Percentiles rank a stretch among this genome's conserved stretches.
Evolutionary conservation across 495 filamentous ascomycete genomes (phyloP).

Genomic region (Amphirosellinia nigrospora): DNA sequence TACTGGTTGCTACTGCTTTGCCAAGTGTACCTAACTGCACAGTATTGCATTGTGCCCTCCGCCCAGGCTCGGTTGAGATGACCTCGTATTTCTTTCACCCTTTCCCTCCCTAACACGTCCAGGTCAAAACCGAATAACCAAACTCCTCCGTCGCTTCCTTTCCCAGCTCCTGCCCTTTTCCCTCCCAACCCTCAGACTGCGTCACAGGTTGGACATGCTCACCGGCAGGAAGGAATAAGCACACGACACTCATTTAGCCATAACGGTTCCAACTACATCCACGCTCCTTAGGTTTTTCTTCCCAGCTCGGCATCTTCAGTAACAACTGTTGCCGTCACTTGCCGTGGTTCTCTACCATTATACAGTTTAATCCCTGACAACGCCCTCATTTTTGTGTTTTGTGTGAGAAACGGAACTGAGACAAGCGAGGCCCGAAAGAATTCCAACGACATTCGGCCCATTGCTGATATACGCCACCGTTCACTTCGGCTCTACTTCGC

Average conservation of each 20-base stretch:
- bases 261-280: not conserved
- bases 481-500: not conserved
- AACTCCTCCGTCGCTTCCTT: slow-evolving; percentile 25
- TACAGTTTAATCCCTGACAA: slow-evolving; percentile 10
- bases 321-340: slow-evolving; percentile 5
- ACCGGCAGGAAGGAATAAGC: slow-evolving; percentile 32
- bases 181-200: slow-evolving; percentile 9
- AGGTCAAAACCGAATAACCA: slow-evolving; percentile 14
- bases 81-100: slow-evolving; percentile 29
- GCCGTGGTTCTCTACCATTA: slow-evolving; percentile 6
- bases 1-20: too few relatives aligned
- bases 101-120: slow-evolving; percentile 18
- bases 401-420: not conserved
- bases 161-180: slow-evolving; percentile 1
- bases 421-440: slow-evolving; percentile 1
- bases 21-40: not conserved
- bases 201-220: slow-evolving; percentile 35
- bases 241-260: slow-evolving; percentile 29
- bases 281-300: slow-evolving; percentile 19
- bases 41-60: not conserved
- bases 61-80: slow-evolving; percentile 18
- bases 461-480: not conserved
- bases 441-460: not conserved
- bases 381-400: not conserved
- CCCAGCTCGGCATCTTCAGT: not conserved